phyloP scores from a whole-genome alignment of 1,139 yeast species.

The Suzukiozyma palmioleophila region DNA sequence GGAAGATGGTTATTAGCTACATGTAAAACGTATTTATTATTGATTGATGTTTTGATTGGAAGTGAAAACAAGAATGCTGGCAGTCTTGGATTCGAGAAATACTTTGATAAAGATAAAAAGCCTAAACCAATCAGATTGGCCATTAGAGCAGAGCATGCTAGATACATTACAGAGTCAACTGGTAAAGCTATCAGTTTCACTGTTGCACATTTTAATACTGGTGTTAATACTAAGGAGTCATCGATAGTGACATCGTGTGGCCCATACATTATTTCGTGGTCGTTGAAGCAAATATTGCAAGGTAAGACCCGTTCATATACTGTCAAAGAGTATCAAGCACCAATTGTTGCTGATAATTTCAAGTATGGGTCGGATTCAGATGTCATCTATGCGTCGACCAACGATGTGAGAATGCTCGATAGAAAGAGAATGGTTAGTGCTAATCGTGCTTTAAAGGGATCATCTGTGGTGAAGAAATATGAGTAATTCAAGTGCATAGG shows the following conservation, averaged over 20 bases:
- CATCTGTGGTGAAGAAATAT: too few species aligned
- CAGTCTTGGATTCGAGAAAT: slow-evolving; percentile 56
- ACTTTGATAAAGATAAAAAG: slow-evolving; percentile 61
- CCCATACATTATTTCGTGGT: slow-evolving; percentile 79
- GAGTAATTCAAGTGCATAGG: too few species aligned
- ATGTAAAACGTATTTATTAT: slow-evolving; percentile 61
- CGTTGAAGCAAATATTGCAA: slow-evolving; percentile 53
- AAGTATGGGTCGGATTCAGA: slow-evolving; percentile 67
- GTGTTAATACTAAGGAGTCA: slow-evolving; percentile 58
- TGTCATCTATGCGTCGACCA: slow-evolving; percentile 64
- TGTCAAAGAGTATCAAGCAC: slow-evolving; percentile 58
- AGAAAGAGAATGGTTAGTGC: slow-evolving; percentile 57
- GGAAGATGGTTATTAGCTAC: slow-evolving; percentile 84
- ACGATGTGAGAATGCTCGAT: slow-evolving; percentile 67
- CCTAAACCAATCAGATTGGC: slow-evolving; percentile 69
- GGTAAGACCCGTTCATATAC: slow-evolving; percentile 52
- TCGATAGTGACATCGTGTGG: slow-evolving; percentile 75
- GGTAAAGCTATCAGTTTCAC: slow-evolving; percentile 53
- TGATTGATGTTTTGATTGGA: slow-evolving; percentile 62
- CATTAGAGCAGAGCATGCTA: slow-evolving; percentile 68
- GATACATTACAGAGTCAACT: slow-evolving; percentile 53
- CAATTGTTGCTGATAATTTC: slow-evolving; percentile 75
- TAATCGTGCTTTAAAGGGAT: slow-evolving; percentile 16
- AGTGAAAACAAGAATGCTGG: slow-evolving; percentile 59
- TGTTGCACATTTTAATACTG: slow-evolving; percentile 72